A percentile compares a stretch with the other conserved stretches of the same genome.
These are phyloP conservation scores for Acer negundo DNA, from an alignment of 345 rosid genomes.

Conservation along the genomic window DNA sequence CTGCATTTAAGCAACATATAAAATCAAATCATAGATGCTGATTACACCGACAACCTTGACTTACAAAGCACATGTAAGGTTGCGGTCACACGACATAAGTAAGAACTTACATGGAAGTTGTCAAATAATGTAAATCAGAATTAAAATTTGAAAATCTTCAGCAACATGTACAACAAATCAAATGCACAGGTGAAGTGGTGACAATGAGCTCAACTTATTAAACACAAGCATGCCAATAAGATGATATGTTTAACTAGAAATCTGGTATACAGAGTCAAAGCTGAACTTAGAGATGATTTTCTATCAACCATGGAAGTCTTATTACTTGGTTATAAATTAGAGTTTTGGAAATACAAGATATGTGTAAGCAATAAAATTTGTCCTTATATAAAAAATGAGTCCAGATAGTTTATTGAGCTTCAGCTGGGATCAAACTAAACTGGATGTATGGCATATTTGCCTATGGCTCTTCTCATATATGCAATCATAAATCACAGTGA, in stretches of 20 bases:
- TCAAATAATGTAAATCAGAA: neutral
- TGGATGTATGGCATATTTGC: neutral
- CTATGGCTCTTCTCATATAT: neutral
- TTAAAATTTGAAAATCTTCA: neutral
- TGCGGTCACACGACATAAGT: neutral
- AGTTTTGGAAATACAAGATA: neutral
- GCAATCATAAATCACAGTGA: neutral
- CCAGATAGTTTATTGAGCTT: neutral
- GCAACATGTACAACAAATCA: neutral
- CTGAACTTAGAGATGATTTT: neutral
- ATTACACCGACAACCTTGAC: neutral
- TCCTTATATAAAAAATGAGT: neutral
- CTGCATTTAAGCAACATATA: neutral
- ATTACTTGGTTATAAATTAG: too few species aligned
- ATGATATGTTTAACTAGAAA: neutral
- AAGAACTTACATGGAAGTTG: neutral
- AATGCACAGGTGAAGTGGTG: neutral
- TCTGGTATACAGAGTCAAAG: neutral
- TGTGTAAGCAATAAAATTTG: too few species aligned
- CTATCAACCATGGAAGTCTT: neutral
- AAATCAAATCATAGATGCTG: too few species aligned
- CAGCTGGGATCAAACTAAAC: neutral
- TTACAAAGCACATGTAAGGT: neutral
- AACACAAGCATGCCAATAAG: neutral
- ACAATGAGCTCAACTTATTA: neutral